These are phyloP conservation scores for Xylaria flabelliformis DNA, from an alignment of 495 filamentous ascomycete genomes.

Conservation along the genomic window DNA sequence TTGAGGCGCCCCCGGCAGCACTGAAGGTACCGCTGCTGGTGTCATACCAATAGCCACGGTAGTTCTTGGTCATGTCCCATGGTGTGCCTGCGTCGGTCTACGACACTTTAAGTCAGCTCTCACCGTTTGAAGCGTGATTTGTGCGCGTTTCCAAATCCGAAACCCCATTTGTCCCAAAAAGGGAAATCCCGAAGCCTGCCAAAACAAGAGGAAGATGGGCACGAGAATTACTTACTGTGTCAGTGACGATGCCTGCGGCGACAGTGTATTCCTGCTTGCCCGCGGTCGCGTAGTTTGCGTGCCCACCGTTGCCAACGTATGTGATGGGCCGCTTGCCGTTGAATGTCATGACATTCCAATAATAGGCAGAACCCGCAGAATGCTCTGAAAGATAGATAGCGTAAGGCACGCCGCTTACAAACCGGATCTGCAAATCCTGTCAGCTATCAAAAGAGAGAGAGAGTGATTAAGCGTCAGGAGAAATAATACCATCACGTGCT, in stretches of 20 bases:
- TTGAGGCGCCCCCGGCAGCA: slow-evolving; percentile 21
- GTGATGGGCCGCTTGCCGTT: slow-evolving; percentile 55
- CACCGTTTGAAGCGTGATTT: not conserved
- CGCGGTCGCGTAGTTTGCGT: slow-evolving; percentile 63
- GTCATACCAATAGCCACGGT: slow-evolving; percentile 28
- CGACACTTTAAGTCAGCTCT: not conserved
- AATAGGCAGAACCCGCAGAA: slow-evolving; percentile 66
- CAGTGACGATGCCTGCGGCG: slow-evolving; percentile 5
- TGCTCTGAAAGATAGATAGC: slow-evolving; percentile 58
- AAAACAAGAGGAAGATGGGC: not conserved
- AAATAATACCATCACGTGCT: slow-evolving; percentile 36
- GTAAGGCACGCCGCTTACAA: slow-evolving; percentile 61
- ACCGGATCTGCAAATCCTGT: slow-evolving; percentile 57
- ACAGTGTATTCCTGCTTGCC: slow-evolving; percentile 39
- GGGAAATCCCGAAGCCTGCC: not conserved
- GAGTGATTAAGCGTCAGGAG: not conserved
- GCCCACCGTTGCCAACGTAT: slow-evolving; percentile 64
- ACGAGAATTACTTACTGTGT: not conserved
- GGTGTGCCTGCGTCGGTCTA: slow-evolving; percentile 24
- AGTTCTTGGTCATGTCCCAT: slow-evolving; percentile 27
- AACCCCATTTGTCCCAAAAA: not conserved
- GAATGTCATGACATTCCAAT: slow-evolving; percentile 62
- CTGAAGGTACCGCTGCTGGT: slow-evolving; percentile 48
- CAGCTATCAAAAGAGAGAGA: not conserved
- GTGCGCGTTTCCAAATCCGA: not conserved